Conservation (phyloP, 257 asterid species). For the Osmanthus fragrans region DNA sequence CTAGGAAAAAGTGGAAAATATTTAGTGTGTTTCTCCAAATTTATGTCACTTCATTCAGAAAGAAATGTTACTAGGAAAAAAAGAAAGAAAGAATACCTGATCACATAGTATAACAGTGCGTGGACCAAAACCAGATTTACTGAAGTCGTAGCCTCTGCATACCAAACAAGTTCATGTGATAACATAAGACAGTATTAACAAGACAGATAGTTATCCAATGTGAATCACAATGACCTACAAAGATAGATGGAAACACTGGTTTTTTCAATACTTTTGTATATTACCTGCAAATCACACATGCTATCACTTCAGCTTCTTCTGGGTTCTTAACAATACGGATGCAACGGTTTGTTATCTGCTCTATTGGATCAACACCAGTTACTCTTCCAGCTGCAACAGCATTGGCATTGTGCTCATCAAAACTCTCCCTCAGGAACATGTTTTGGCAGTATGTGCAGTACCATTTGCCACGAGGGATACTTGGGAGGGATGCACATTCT, state of each 20-base stretch:
- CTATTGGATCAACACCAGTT: slow-evolving; percentile 68
- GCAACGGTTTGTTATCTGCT: slow-evolving; percentile 83
- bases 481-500: slow-evolving; percentile 83
- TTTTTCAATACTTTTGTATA: not conserved
- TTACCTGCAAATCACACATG: slow-evolving; percentile 97
- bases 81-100: slow-evolving; percentile 65
- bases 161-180: slow-evolving; percentile 7
- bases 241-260: not conserved
- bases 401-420: slow-evolving; percentile 72
- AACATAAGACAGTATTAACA: slow-evolving; percentile 6
- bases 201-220: slow-evolving; percentile 7
- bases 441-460: slow-evolving; percentile 92
- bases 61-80: not conserved
- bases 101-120: slow-evolving; percentile 96
- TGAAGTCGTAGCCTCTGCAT: slow-evolving; percentile 90
- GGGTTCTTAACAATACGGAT: slow-evolving; percentile 83
- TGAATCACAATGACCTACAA: not conserved
- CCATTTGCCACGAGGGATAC: slow-evolving; percentile 93
- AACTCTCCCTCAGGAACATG: slow-evolving; percentile 84
- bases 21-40: slow-evolving; percentile 25
- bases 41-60: slow-evolving; percentile 4
- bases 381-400: slow-evolving; percentile 96
- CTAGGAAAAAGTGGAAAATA: slow-evolving; percentile 42
- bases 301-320: slow-evolving; percentile 89
- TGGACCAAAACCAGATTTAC: slow-evolving; percentile 99